Evolutionary conservation across 2,329 filamentous ascomycete genomes (phyloP), one percentile per base, ranked within the genome.

Genomic region (Aureobasidium sp.): DNA sequence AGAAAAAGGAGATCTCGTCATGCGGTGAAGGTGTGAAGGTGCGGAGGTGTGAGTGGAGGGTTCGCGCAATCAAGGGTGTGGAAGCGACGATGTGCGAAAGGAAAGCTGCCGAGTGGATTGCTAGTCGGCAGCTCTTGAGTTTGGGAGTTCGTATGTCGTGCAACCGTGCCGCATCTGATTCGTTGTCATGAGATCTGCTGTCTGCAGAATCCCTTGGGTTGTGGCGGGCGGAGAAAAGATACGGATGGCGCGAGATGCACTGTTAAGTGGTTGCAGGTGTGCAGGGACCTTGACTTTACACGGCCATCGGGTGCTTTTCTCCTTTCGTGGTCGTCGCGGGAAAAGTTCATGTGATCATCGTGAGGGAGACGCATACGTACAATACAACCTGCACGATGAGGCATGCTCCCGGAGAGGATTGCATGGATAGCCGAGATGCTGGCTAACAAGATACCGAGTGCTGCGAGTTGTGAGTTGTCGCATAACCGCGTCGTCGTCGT

Each of bases 101-200:
- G 36, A 42, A 25, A 42, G 31, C 22, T 55, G 22, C 51, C 51
- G 51, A 42, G 20, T 55, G 51, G 51, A 15, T 42, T 42, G 25
- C 36, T 41, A 5, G 27, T 41, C 36, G 27, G 39, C 22, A 45
- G 17, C 39, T 44, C 11, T n/a, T 48, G 45, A 41, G 27, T 20
- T 17, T 42, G 25, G 52, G 27, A 8, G 25, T 22, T 5, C 8
- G 9, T 9, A 56, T 56, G 52, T 56, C 52, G 53, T 57, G 53
- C 53, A 45, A 45, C 53, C 39, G n/a, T n/a, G 27, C 8, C 29
- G 27, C 53, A 22, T 57, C n/a, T 45, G 53, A 45, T 57, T 57
- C 53, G 53, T 45, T 25, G 53, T 57, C 53, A 57, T 57, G 53
- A 45, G 53, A 57, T 57, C 53, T 44, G 6, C 25, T 36, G 22